Evolutionary conservation across 78 protist genomes (phyloP), one percentile per base, ranked within the genome.

Genomic region (Dictyostelium capitatum): DNA sequence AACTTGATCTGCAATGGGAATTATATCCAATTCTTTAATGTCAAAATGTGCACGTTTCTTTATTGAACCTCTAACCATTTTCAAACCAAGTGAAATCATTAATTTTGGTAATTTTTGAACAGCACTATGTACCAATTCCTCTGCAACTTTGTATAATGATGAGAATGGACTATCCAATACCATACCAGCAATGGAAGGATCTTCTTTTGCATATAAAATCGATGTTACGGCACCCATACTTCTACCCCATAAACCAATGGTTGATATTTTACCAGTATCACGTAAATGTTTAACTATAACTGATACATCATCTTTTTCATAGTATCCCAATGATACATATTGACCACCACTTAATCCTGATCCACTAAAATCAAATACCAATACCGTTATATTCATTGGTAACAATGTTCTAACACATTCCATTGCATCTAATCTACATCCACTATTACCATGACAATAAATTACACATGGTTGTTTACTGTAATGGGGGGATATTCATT

Each of bases 211-310:
- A 54, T 96, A 91, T 59, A 96, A 56, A 37, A 96, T 69, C 0
- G 95, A 43, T 51, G 91, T 78, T 32, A 78, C 96, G 0, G 97
- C 96, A 46, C 97, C 97, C 97, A 96, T 96, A 37, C 82, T 54
- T 25, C 97, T 59, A 7, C 97, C 97, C 97, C 97, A 96, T 23
- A 96, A 59, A 14, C 96, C 97, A 17, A 96, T 82, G 10, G 94
- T 93, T 28, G 92, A 77, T 25, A 78, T 89, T 59, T 85, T 79
- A 15, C 82, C 89, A 50, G 89, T 65, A 0, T 72, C 79, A 50
- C 96, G 25, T 8, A 93, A 53, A 72, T 93, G 92, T 23, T 93
- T 75, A 6, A 95, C 91, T 41, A 89, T 69, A 8, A 89, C 32
- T 20, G 15, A 51, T 1, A 96, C 62, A 67, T 96, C 97, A 0